Evolutionary conservation across 2,329 filamentous ascomycete genomes (phyloP).

Genomic region (Allantophomopsis lycopodina): DNA sequence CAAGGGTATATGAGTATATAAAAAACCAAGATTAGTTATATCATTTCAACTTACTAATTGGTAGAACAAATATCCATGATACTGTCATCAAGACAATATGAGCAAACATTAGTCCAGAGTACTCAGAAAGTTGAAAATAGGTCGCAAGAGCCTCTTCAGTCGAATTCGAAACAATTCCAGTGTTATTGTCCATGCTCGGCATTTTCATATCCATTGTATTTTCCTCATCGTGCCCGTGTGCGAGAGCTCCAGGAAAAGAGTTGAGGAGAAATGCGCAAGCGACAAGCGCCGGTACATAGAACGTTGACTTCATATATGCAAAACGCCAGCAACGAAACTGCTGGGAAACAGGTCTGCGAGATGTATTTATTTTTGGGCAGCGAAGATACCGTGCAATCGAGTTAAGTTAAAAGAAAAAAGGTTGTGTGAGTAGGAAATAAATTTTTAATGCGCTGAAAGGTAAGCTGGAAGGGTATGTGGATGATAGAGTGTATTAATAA

Average conservation of each 20-base stretch:
- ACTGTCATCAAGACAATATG: slow-evolving; percentile 57
- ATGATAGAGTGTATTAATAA: too few species aligned
- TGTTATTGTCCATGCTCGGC: slow-evolving; percentile 4
- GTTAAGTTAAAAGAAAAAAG: too few species aligned
- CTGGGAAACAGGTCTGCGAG: too few species aligned
- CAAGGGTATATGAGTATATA: neutral
- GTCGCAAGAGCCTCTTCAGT: slow-evolving; percentile 16
- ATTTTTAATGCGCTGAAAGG: too few species aligned
- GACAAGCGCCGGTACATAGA: slow-evolving; percentile 1
- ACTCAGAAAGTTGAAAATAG: slow-evolving; percentile 25
- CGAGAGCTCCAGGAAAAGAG: slow-evolving; percentile 7
- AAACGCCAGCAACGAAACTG: too few species aligned
- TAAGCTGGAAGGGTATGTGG: too few species aligned
- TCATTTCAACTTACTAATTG: slow-evolving; percentile 39
- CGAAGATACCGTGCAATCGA: too few species aligned
- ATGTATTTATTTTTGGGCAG: too few species aligned
- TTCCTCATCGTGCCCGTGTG: slow-evolving; percentile 13
- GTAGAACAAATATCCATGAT: slow-evolving; percentile 57
- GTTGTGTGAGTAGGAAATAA: too few species aligned
- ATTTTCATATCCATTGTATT: slow-evolving; percentile 19
- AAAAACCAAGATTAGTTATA: neutral
- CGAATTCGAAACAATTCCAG: neutral
- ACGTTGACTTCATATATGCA: neutral
- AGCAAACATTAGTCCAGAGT: slow-evolving; percentile 26
- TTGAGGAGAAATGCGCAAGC: slow-evolving; percentile 7